Conservation (phyloP, 257 asterid species). For the Petunia axillaris region DNA sequence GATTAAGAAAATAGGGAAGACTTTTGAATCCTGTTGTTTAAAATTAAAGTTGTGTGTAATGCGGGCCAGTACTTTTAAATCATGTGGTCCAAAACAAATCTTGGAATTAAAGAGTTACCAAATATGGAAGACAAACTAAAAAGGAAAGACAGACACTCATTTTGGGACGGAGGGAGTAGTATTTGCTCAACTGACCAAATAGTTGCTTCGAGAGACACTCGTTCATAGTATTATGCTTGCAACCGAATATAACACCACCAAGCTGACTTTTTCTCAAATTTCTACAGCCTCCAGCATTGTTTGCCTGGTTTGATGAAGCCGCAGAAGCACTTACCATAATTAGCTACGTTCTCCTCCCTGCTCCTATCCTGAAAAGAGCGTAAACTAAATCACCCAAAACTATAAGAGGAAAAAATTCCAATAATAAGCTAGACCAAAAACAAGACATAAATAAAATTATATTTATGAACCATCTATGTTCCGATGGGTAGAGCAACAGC, state of each 20-base stretch:
- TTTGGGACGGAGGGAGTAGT: background rate
- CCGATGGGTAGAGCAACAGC: background rate
- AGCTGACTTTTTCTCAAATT: slow-evolving; percentile 40
- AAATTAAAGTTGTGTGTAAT: too few relatives aligned
- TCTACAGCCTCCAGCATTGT: slow-evolving; percentile 20
- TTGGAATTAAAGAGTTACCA: too few relatives aligned
- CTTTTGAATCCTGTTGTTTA: too few relatives aligned
- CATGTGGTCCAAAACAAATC: too few relatives aligned
- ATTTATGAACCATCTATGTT: background rate
- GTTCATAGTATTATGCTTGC: slow-evolving; percentile 39
- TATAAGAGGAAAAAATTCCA: background rate
- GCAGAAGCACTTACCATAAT: slow-evolving; percentile 32
- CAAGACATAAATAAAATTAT: background rate
- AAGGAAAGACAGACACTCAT: too few relatives aligned
- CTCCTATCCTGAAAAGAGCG: slow-evolving; percentile 51
- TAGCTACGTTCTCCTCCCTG: slow-evolving; percentile 39
- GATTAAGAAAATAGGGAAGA: too few relatives aligned
- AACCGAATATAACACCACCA: slow-evolving; percentile 54
- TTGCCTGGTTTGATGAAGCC: slow-evolving; percentile 22
- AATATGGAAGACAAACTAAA: too few relatives aligned
- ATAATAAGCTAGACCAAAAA: background rate
- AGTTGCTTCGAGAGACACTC: slow-evolving; percentile 47
- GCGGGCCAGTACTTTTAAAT: too few relatives aligned
- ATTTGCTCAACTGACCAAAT: slow-evolving; percentile 39
- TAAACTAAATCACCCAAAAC: background rate